Evolutionary conservation across 495 filamentous ascomycete species (phyloP).

Genomic region (Tetracladium setigerum): DNA sequence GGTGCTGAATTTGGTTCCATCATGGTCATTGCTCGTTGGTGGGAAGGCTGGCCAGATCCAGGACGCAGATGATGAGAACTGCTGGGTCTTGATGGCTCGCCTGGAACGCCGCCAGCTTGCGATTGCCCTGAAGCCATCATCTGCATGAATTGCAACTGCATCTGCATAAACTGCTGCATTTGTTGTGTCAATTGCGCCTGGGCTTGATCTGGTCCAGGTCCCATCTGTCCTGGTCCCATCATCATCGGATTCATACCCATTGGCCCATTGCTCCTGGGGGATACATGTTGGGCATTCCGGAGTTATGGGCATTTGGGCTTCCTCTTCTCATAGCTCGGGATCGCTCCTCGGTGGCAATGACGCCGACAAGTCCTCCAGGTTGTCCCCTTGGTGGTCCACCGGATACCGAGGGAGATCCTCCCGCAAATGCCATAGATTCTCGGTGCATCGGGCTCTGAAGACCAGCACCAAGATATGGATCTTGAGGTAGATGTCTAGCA

Average conservation of each 20-base stretch:
- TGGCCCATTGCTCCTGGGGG: conserved; percentile 31
- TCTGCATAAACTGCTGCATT: conserved; percentile 85
- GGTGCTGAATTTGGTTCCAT: conserved; percentile 55
- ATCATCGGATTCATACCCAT: conserved; percentile 39
- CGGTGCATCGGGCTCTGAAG: conserved; percentile 67
- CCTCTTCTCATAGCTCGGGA: conserved; percentile 69
- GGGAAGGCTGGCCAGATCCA: conserved; percentile 20
- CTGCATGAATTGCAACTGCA: conserved; percentile 92
- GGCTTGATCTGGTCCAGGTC: too few species aligned
- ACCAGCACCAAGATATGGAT: conserved; percentile 82
- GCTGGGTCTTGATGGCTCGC: conserved; percentile 24
- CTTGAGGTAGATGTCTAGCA: conserved; percentile 75
- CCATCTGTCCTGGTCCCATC: conserved; percentile 51
- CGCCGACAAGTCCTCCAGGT: conserved; percentile 76
- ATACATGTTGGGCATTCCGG: conserved; percentile 30
- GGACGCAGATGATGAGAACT: conserved; percentile 23
- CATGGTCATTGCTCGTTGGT: conserved; percentile 70
- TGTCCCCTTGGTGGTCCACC: conserved; percentile 29
- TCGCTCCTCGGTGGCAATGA: conserved; percentile 81
- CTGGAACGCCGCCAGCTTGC: conserved; percentile 9
- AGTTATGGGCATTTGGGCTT: conserved; percentile 58
- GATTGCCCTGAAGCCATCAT: conserved; percentile 47
- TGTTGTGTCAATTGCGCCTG: conserved; percentile 81
- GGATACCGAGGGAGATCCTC: conserved; percentile 41
- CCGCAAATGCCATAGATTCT: conserved; percentile 68